These are phyloP conservation scores for Conoideocrella luteorostrata DNA, from an alignment of 2,329 filamentous ascomycete genomes.

Conservation along the genomic window DNA sequence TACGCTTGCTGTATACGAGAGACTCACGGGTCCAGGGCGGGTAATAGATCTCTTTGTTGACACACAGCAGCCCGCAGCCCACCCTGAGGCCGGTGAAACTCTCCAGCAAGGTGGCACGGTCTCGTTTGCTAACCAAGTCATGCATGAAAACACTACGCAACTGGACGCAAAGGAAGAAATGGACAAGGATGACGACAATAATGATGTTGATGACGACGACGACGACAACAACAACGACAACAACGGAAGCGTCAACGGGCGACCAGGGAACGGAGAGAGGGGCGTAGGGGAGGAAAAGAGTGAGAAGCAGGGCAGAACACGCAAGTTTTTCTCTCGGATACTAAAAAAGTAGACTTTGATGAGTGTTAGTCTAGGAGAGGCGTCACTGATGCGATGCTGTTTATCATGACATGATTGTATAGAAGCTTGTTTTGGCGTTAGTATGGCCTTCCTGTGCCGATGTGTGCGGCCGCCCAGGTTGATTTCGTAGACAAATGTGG, in stretches of 20 bases:
- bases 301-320: constrained; percentile 1
- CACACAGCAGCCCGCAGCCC: constrained; percentile 16
- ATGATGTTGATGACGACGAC: constrained; percentile 9
- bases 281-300: not conserved
- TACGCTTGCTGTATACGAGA: constrained; percentile 46
- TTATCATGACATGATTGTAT: too few relatives aligned
- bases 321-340: constrained; percentile 13
- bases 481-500: too few relatives aligned
- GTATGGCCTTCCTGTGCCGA: too few relatives aligned
- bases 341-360: constrained; percentile 2
- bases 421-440: too few relatives aligned
- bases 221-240: too few relatives aligned
- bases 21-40: constrained; percentile 40
- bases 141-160: constrained; percentile 48
- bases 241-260: too few relatives aligned
- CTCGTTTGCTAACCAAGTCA: constrained; percentile 43
- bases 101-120: constrained; percentile 32
- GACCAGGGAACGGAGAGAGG: not conserved
- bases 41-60: constrained; percentile 43
- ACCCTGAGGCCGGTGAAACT: constrained; percentile 11
- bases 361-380: not conserved
- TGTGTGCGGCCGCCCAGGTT: too few relatives aligned
- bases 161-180: constrained; percentile 34
- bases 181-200: constrained; percentile 13
- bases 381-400: not conserved